A percentile compares a stretch with the other conserved stretches of the same genome.
These are phyloP conservation scores for Laguncularia racemosa DNA, from an alignment of 345 rosid species.

Conservation along the genomic window DNA sequence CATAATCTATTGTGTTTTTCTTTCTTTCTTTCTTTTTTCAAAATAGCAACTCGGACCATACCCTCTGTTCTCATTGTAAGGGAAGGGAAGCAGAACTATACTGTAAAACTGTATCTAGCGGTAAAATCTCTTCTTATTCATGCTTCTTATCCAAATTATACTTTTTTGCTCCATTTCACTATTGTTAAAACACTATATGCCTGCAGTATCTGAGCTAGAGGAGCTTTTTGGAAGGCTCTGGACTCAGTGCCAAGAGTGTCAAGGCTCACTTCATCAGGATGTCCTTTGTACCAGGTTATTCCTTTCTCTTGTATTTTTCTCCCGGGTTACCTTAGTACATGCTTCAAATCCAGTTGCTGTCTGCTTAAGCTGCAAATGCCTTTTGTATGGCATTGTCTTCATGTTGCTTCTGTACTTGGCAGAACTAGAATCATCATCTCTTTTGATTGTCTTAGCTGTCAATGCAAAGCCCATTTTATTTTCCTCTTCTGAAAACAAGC, in stretches of 20 bases:
- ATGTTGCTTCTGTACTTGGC: too few species aligned
- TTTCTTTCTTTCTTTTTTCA: constrained; percentile 2
- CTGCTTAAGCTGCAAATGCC: too few species aligned
- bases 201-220: constrained; percentile 78
- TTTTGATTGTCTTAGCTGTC: too few species aligned
- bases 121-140: constrained; percentile 27
- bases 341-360: too few species aligned
- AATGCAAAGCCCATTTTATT: too few species aligned
- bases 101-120: constrained; percentile 82
- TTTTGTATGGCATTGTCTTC: too few species aligned
- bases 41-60: constrained; percentile 44
- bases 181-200: constrained; percentile 11
- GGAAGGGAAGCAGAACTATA: constrained; percentile 94
- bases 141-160: not conserved
- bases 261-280: constrained; percentile 98
- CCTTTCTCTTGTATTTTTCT: not conserved
- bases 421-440: too few species aligned
- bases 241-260: constrained; percentile 99
- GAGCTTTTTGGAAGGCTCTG: constrained; percentile 77
- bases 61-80: constrained; percentile 79
- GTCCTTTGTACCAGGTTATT: constrained; percentile 88
- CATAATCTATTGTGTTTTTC: not conserved
- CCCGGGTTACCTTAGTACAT: too few species aligned
- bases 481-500: too few species aligned
- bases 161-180: too few species aligned